These are phyloP conservation scores for Lasiosphaeria hispida DNA, from an alignment of 495 filamentous ascomycete genomes.

Conservation along the genomic window DNA sequence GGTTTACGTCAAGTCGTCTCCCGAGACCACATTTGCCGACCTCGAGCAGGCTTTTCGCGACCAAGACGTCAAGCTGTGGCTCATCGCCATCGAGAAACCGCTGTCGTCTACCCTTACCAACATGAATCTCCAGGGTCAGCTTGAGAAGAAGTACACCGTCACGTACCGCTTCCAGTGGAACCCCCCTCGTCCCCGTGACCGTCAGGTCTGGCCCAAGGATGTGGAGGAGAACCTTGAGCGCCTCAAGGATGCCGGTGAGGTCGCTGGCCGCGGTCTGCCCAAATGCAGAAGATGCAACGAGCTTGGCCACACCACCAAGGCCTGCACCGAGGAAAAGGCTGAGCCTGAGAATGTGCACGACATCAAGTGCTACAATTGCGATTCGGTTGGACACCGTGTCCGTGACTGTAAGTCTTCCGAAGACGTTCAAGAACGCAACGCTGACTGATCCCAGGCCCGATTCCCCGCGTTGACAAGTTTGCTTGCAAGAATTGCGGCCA, in stretches of 20 bases:
- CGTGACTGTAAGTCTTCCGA: constrained; percentile 61
- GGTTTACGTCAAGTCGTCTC: constrained; percentile 71
- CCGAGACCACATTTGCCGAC: constrained; percentile 61
- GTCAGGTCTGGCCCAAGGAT: constrained; percentile 60
- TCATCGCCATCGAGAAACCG: constrained; percentile 74
- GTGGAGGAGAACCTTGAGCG: constrained; percentile 72
- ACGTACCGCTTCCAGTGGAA: constrained; percentile 63
- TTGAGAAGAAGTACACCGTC: constrained; percentile 71
- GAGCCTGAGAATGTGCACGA: constrained; percentile 43
- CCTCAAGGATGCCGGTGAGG: constrained; percentile 67
- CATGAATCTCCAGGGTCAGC: constrained; percentile 80
- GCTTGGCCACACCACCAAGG: constrained; percentile 67
- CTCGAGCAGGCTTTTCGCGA: constrained; percentile 73
- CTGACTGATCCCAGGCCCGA: constrained; percentile 43
- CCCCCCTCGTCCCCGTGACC: constrained; percentile 60
- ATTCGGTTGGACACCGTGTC: constrained; percentile 62
- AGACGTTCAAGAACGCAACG: constrained; percentile 6
- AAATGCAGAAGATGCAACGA: constrained; percentile 73
- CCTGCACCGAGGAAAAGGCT: constrained; percentile 62
- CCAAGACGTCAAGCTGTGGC: constrained; percentile 59
- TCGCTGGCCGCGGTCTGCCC: constrained; percentile 61
- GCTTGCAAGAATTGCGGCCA: constrained; percentile 82
- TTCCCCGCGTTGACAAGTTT: constrained; percentile 53
- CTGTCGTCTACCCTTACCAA: constrained; percentile 61
- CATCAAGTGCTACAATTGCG: constrained; percentile 77